These are phyloP conservation scores for Lyophyllum shimeji DNA, from an alignment of 768 basidiomycete genomes.

Conservation along the genomic window DNA sequence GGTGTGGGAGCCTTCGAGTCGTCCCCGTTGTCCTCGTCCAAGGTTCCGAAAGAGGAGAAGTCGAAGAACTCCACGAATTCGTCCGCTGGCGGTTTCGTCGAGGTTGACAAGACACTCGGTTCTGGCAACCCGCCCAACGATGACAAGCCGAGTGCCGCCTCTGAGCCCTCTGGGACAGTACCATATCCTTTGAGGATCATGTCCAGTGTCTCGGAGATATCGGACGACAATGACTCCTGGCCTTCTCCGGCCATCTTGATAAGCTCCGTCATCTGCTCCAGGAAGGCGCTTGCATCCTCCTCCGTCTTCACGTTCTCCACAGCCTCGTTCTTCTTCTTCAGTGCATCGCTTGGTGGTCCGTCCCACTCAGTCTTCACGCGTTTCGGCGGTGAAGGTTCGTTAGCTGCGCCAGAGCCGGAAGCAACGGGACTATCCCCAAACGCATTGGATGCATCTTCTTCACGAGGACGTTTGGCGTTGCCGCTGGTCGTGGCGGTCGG, in stretches of 20 bases:
- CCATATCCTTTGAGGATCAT: conserved; percentile 60
- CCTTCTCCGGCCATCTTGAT: conserved; percentile 53
- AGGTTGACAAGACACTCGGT: conserved; percentile 26
- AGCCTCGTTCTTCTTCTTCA: conserved; percentile 40
- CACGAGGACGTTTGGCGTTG: conserved; percentile 47
- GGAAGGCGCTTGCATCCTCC: conserved; percentile 62
- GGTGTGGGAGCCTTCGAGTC: conserved; percentile 72
- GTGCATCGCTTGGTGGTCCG: conserved; percentile 50
- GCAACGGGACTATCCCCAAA: conserved; percentile 30
- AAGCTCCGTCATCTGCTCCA: conserved; percentile 64
- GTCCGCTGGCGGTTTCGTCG: conserved; percentile 32
- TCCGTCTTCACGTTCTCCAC: conserved; percentile 59
- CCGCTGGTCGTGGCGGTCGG: conserved; percentile 20
- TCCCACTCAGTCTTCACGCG: conserved; percentile 74
- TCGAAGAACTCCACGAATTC: conserved; percentile 68
- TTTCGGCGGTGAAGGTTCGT: conserved; percentile 70
- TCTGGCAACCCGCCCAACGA: conserved; percentile 32
- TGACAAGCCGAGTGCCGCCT: conserved; percentile 33
- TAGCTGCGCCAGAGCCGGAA: conserved; percentile 27
- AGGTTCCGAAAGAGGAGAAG: conserved; percentile 58
- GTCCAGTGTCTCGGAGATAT: conserved; percentile 61
- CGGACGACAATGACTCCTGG: conserved; percentile 40
- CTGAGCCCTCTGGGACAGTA: conserved; percentile 36
- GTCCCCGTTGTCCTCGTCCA: conserved; percentile 55
- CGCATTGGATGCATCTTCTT: conserved; percentile 46